phyloP scores from a whole-genome alignment of 768 basidiomycete species.

The Kwoniella sp. region DNA sequence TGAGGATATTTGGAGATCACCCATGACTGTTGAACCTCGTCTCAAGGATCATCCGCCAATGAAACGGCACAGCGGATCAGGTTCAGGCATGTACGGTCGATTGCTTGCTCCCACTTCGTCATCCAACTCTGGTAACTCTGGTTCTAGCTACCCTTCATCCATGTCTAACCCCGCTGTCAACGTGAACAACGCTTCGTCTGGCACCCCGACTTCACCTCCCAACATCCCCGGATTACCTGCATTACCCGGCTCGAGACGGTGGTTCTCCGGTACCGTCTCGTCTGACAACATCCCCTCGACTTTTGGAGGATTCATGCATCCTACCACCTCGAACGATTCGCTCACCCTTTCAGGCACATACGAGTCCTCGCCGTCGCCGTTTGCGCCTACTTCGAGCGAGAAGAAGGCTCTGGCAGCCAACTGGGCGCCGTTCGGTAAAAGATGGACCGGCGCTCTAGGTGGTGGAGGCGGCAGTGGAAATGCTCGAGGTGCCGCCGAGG shows the following conservation, averaged over 20 bases:
- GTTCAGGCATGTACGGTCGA: background rate
- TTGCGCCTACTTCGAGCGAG: slow-evolving; percentile 51
- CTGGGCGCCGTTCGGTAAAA: slow-evolving; percentile 47
- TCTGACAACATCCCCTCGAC: slow-evolving; percentile 37
- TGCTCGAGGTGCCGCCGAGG: slow-evolving; percentile 1
- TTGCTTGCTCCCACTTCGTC: background rate
- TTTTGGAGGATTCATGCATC: slow-evolving; percentile 27
- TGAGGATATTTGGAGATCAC: slow-evolving; percentile 35
- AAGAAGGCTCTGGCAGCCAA: slow-evolving; percentile 49
- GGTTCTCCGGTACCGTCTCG: slow-evolving; percentile 45
- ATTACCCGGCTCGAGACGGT: slow-evolving; percentile 42
- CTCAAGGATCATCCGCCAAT: slow-evolving; percentile 2
- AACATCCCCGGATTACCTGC: slow-evolving; percentile 30
- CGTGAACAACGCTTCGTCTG: slow-evolving; percentile 3
- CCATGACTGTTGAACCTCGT: slow-evolving; percentile 10
- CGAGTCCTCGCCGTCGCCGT: slow-evolving; percentile 33
- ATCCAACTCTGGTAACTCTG: background rate
- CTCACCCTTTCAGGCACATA: slow-evolving; percentile 31
- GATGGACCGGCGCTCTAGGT: slow-evolving; percentile 5
- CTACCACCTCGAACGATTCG: slow-evolving; percentile 48
- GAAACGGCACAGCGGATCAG: slow-evolving; percentile 1
- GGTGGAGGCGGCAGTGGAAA: background rate
- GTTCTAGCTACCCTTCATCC: background rate
- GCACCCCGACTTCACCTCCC: slow-evolving; percentile 14
- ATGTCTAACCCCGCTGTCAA: background rate